Evolutionary conservation across 2,329 filamentous ascomycete genomes (phyloP).

Genomic region (Penicillium polonicum): DNA sequence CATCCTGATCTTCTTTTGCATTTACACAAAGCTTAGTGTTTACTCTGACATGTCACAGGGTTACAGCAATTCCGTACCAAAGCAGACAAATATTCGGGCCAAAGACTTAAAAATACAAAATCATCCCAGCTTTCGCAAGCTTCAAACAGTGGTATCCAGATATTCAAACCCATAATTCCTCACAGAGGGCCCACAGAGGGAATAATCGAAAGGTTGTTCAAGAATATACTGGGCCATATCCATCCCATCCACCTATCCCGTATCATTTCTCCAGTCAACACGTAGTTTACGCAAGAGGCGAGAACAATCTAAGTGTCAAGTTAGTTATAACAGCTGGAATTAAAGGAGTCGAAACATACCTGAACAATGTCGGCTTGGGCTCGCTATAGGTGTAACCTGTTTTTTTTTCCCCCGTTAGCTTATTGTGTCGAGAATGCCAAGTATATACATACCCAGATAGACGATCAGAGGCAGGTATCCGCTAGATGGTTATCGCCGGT

Average conservation of each 20-base stretch:
- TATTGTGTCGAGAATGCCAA: constrained; percentile 8
- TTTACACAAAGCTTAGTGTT: not conserved
- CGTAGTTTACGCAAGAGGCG: constrained; percentile 41
- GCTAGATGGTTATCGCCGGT: constrained; percentile 49
- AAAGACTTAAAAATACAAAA: constrained; percentile 6
- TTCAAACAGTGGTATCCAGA: not conserved
- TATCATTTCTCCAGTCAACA: not conserved
- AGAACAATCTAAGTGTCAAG: constrained; percentile 38
- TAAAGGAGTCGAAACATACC: constrained; percentile 46
- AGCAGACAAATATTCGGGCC: not conserved
- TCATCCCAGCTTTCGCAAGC: not conserved
- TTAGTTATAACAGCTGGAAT: constrained; percentile 17
- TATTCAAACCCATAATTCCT: not conserved
- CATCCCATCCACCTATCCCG: not conserved
- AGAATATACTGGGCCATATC: not conserved
- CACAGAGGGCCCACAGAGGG: not conserved
- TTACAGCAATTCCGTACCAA: not conserved
- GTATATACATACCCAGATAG: constrained; percentile 74
- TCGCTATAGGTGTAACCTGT: constrained; percentile 91
- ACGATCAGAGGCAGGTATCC: constrained; percentile 95
- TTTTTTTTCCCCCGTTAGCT: not conserved
- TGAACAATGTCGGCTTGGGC: constrained; percentile 77
- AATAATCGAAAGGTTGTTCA: not conserved
- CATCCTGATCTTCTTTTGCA: not conserved
- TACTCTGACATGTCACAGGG: not conserved